Percentiles rank a stretch among this genome's conserved stretches.
Evolutionary conservation across 78 protist genomes (phyloP).

Genomic region (Guillardia theta): DNA sequence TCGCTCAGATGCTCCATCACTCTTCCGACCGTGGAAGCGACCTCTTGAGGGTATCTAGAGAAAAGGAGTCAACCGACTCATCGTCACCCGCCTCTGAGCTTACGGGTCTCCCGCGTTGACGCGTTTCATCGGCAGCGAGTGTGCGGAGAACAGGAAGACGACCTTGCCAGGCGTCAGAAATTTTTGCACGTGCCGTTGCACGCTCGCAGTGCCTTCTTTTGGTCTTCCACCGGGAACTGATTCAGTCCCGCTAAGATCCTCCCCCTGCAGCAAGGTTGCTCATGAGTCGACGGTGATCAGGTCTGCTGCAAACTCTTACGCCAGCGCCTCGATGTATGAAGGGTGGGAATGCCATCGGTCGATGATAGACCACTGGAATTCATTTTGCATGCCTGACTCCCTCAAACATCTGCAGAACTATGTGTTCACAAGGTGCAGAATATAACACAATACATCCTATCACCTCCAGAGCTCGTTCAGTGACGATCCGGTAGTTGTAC

Average conservation of each 20-base stretch:
- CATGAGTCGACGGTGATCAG: too few species aligned
- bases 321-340: conserved; percentile 67
- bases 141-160: conserved; percentile 80
- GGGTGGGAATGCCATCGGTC: conserved; percentile 75
- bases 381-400: neutral
- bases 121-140: conserved; percentile 83
- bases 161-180: too few species aligned
- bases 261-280: too few species aligned
- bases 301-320: too few species aligned
- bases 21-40: neutral
- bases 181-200: too few species aligned
- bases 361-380: conserved; percentile 61
- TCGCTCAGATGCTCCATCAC: conserved; percentile 18
- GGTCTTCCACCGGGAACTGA: too few species aligned
- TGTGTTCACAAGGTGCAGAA: too few species aligned
- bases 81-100: neutral
- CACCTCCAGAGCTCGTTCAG: conserved; percentile 72
- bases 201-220: too few species aligned
- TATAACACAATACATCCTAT: too few species aligned
- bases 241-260: conserved; percentile 42
- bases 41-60: neutral
- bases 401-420: too few species aligned
- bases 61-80: neutral
- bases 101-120: conserved; percentile 85
- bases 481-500: conserved; percentile 73